Conservation (phyloP, 805 yeast genomes). For the Myxozyma monticola region DNA sequence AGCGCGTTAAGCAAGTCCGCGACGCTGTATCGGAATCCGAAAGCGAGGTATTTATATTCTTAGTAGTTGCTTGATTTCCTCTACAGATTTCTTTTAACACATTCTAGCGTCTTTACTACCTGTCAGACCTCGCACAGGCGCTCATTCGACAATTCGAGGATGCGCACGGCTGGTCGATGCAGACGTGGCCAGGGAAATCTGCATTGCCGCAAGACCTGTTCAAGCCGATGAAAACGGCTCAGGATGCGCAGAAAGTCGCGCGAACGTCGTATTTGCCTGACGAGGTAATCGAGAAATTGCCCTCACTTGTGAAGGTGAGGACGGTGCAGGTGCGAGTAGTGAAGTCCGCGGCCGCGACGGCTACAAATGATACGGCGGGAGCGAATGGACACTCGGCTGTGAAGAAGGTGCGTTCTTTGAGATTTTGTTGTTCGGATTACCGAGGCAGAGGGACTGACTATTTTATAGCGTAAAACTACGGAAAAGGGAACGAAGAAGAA, state of each 20-base stretch:
- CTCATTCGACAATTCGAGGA: constrained; percentile 60
- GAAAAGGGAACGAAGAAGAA: constrained; percentile 10
- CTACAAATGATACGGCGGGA: not conserved
- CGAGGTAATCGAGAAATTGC: constrained; percentile 13
- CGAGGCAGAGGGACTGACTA: not conserved
- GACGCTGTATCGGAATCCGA: constrained; percentile 51
- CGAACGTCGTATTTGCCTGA: constrained; percentile 13
- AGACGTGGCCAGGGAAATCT: constrained; percentile 80
- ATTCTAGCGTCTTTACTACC: constrained; percentile 51
- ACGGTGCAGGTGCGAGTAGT: constrained; percentile 2
- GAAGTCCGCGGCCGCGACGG: not conserved
- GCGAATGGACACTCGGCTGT: not conserved
- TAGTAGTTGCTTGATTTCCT: no score
- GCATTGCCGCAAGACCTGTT: constrained; percentile 70
- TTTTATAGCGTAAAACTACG: constrained; percentile 9
- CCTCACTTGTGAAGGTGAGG: constrained; percentile 9
- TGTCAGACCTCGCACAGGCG: constrained; percentile 74
- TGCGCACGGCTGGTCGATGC: constrained; percentile 63
- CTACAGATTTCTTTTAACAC: not conserved
- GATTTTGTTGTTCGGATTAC: not conserved
- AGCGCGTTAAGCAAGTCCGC: constrained; percentile 73
- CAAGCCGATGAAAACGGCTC: constrained; percentile 56
- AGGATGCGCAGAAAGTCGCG: constrained; percentile 52
- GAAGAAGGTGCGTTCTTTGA: constrained; percentile 2
- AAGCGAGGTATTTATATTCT: constrained; percentile 32